Percentiles rank a stretch among this genome's conserved stretches.
These are phyloP conservation scores for Ceratonia siliqua DNA, from an alignment of 306 rosid genomes.

Conservation along the genomic window DNA sequence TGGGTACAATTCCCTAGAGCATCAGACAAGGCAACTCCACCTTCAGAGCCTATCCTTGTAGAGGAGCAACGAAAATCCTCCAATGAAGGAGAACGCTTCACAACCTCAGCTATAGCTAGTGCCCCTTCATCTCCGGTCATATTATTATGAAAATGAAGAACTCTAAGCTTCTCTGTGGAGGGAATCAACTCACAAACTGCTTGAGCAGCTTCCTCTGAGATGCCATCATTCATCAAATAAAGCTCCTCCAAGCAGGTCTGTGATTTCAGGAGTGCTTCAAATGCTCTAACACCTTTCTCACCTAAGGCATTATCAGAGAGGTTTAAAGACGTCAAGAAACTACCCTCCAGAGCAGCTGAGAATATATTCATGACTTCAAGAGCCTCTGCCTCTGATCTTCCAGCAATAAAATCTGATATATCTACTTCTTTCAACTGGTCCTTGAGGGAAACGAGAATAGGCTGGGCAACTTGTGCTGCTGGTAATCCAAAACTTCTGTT, in stretches of 20 bases:
- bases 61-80: conserved; percentile 76
- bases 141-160: conserved; percentile 70
- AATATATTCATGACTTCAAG: conserved; percentile 63
- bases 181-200: conserved; percentile 67
- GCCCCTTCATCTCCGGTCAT: conserved; percentile 79
- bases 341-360: conserved; percentile 62
- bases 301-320: conserved; percentile 73
- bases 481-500: conserved; percentile 70
- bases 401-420: conserved; percentile 68
- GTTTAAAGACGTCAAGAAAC: conserved; percentile 54
- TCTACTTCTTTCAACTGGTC: conserved; percentile 71
- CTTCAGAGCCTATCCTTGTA: conserved; percentile 59
- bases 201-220: conserved; percentile 70
- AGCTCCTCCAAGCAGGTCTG: conserved; percentile 67
- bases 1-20: conserved; percentile 60
- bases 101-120: conserved; percentile 56
- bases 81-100: conserved; percentile 55
- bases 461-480: conserved; percentile 60
- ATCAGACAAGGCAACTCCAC: conserved; percentile 78
- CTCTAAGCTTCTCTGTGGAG: conserved; percentile 61
- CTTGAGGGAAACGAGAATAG: conserved; percentile 58
- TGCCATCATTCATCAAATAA: conserved; percentile 65
- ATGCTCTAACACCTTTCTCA: conserved; percentile 74
- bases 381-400: conserved; percentile 67
- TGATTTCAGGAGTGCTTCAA: conserved; percentile 63